Percentiles rank a stretch among this genome's conserved stretches.
phyloP scores from a whole-genome alignment of 2,329 filamentous ascomycete species.

The Trichoderma sp. region DNA sequence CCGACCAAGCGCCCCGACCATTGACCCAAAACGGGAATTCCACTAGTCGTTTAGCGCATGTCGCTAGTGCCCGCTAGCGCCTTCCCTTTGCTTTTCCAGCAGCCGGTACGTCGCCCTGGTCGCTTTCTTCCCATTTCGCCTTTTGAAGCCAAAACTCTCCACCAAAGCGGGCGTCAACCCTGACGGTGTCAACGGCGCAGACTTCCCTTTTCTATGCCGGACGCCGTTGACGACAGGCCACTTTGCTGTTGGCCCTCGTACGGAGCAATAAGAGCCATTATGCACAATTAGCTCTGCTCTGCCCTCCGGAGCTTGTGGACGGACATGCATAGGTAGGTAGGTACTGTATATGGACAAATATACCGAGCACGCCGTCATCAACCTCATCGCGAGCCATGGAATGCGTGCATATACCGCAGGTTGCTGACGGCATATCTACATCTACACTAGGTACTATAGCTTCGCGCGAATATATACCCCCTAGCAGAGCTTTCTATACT shows the following conservation, averaged over 20 bases:
- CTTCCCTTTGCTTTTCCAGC: not conserved
- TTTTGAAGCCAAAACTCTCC: not conserved
- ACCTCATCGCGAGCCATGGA: not conserved
- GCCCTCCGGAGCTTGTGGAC: too few relatives aligned
- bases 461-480: not conserved
- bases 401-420: not conserved
- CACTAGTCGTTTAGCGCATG: not conserved
- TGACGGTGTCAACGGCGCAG: not conserved
- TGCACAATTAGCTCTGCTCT: not conserved
- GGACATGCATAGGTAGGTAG: too few relatives aligned
- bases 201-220: not conserved
- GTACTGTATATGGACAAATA: not conserved
- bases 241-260: not conserved
- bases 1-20: not conserved
- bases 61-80: not conserved
- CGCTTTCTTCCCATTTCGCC: not conserved
- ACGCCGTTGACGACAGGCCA: not conserved
- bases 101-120: not conserved
- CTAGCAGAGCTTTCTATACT: not conserved
- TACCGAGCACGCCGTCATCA: not conserved
- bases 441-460: not conserved
- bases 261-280: not conserved
- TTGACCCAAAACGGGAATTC: not conserved
- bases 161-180: not conserved
- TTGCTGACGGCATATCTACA: not conserved